Conservation (phyloP, 495 filamentous ascomycete genomes). For the Amorphotheca resinae region DNA sequence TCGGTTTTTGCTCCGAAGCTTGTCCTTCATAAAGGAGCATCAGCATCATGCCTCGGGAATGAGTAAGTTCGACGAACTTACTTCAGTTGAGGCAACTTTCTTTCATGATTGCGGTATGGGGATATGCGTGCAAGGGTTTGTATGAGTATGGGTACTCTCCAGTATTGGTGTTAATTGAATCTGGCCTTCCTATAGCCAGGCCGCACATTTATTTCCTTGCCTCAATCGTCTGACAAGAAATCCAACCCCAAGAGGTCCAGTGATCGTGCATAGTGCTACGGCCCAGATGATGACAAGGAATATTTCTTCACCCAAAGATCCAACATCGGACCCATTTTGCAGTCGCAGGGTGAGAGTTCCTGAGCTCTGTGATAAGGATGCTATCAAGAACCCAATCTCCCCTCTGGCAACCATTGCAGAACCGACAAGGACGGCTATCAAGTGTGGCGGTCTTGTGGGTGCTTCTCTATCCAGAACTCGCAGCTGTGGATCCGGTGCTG, state of each 20-base stretch:
- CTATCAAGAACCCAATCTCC: slow-evolving; percentile 70
- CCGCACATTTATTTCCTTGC: background rate
- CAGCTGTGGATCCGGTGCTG: background rate
- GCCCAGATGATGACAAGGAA: slow-evolving; percentile 67
- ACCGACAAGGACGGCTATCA: slow-evolving; percentile 25
- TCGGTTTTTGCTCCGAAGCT: background rate
- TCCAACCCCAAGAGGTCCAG: slow-evolving; percentile 60
- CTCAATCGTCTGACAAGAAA: slow-evolving; percentile 32
- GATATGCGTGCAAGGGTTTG: no score
- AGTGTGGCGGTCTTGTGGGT: slow-evolving; percentile 1
- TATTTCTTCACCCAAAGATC: slow-evolving; percentile 25
- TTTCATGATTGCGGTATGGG: no score
- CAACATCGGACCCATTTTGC: slow-evolving; percentile 3
- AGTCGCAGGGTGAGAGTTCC: slow-evolving; percentile 6
- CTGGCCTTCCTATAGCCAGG: background rate
- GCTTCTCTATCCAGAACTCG: background rate
- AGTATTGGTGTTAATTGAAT: background rate
- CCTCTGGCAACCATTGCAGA: slow-evolving; percentile 63
- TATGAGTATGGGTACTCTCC: background rate
- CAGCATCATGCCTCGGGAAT: no score
- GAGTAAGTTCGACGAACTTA: no score
- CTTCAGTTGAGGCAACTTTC: no score
- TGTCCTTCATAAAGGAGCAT: no score
- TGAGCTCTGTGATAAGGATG: slow-evolving; percentile 39
- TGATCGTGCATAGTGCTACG: slow-evolving; percentile 58